phyloP scores from a whole-genome alignment of 1,284 basidiomycete species.

The Trametes hirsuta region DNA sequence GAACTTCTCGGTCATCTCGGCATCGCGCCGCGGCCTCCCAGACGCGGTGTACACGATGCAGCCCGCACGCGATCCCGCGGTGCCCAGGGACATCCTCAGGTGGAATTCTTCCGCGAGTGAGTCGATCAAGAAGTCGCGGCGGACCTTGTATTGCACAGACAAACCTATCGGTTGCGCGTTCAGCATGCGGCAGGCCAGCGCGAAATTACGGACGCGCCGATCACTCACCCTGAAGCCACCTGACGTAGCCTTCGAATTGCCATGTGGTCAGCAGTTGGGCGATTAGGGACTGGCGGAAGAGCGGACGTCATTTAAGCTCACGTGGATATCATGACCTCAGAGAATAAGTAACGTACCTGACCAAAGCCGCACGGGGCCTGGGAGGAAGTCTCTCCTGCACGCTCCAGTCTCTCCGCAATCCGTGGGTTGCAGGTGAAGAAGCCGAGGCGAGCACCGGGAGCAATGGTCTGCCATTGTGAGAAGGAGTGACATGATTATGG shows the following conservation, averaged over 20 bases:
- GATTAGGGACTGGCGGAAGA: constrained; percentile 52
- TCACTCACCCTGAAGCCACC: constrained; percentile 69
- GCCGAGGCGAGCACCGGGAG: constrained; percentile 77
- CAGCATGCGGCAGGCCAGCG: background rate
- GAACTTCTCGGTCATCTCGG: constrained; percentile 46
- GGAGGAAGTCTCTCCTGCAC: constrained; percentile 72
- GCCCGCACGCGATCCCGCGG: constrained; percentile 42
- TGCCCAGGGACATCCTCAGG: constrained; percentile 37
- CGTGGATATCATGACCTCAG: background rate
- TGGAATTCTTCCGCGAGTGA: constrained; percentile 56
- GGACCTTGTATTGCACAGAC: constrained; percentile 53
- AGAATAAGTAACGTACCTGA: constrained; percentile 43
- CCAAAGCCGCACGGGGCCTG: constrained; percentile 78
- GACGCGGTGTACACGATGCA: constrained; percentile 48
- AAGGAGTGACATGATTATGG: background rate
- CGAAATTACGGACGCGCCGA: background rate
- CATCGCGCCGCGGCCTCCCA: constrained; percentile 34
- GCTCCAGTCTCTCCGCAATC: constrained; percentile 76
- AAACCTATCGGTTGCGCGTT: constrained; percentile 44
- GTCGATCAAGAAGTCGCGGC: constrained; percentile 68
- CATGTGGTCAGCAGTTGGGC: constrained; percentile 66
- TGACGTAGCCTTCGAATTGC: constrained; percentile 72
- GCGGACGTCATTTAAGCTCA: background rate
- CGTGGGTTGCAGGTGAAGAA: constrained; percentile 77
- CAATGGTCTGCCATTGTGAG: constrained; percentile 53